These are phyloP conservation scores for Colletotrichum gigasporum DNA, from an alignment of 2,329 filamentous ascomycete species.

Conservation along the genomic window DNA sequence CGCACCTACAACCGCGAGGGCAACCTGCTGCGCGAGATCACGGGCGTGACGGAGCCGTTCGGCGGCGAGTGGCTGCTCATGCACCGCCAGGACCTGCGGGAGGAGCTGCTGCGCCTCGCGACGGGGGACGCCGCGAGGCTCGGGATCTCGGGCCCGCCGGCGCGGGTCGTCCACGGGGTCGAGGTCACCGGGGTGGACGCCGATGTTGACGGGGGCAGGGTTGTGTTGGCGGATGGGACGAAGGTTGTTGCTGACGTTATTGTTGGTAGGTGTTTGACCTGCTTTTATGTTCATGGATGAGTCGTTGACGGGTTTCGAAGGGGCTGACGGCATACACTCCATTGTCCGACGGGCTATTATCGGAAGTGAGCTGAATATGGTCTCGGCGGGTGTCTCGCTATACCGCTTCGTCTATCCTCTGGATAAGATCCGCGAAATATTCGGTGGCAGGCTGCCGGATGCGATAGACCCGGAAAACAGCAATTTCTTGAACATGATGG, in stretches of 20 bases:
- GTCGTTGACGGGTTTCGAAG: neutral
- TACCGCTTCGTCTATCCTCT: constrained; percentile 21
- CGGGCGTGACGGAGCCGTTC: constrained; percentile 22
- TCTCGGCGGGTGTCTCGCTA: constrained; percentile 7
- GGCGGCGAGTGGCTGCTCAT: constrained; percentile 25
- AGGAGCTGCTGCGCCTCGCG: constrained; percentile 10
- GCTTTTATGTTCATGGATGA: neutral
- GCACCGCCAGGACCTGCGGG: constrained; percentile 9
- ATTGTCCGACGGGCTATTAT: constrained; percentile 4
- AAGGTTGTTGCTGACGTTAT: constrained; percentile 9
- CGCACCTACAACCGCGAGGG: constrained; percentile 21
- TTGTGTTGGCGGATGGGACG: neutral
- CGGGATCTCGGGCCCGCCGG: constrained; percentile 16
- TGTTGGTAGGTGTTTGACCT: constrained; percentile 12
- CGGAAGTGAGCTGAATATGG: neutral
- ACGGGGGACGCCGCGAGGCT: constrained; percentile 22
- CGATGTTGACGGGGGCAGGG: constrained; percentile 10
- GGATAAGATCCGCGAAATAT: neutral
- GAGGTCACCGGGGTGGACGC: constrained; percentile 10
- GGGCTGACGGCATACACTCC: constrained; percentile 25
- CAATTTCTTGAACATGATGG: constrained; percentile 18
- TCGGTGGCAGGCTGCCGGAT: neutral
- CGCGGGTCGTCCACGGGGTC: neutral
- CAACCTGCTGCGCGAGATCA: constrained; percentile 24
- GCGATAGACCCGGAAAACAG: constrained; percentile 6